Evolutionary conservation across 2,329 filamentous ascomycete genomes (phyloP), one percentile per base, ranked within the genome.

Genomic region (Macroventuria anomochaeta): DNA sequence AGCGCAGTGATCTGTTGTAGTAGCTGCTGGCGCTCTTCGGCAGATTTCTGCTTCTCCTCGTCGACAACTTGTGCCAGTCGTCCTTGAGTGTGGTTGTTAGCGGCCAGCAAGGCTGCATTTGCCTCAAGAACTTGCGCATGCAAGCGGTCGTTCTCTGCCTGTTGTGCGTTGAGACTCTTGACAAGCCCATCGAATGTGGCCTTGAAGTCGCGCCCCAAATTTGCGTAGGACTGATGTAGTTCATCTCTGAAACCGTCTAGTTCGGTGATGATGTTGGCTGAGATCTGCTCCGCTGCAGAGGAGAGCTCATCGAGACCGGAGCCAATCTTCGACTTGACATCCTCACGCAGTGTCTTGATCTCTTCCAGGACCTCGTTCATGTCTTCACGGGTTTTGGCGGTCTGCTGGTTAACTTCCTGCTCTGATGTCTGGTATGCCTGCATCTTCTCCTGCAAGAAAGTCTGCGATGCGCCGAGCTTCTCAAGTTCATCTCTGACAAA

Each of bases 331-430:
- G 84, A 81, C 79, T 97, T 97, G 44, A 97, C 91, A 46, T 90
- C 88, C 71, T 96, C 90, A 18, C 93, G 86, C 20, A 97, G 81
- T n/a, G 85, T 86, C 71, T 93, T 93, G 72, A 97, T 96, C 71
- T 96, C 93, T 66, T 95, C 90, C 8, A 99, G 81, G 1, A 96
- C 88, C n/a, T 85, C 80, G 65, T 97, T 93, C 90, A 97, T 92
- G 51, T 93, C 89, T 40, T 93, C 86, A 66, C 89, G 90, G 2
- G 91, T 88, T 57, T 82, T 80, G 20, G 83, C 80, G 50, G 87
- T 89, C 65, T 89, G 87, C 34, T 84, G 79, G 47, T 89, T 82
- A 13, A 96, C 82, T 62, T 89, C 84, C 43, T 81, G 79, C 71
- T 88, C 87, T 0, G 89, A 90, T 15, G 82, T 79, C 32, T 85